Conservation (phyloP, 768 basidiomycete species). For the Mycena vulgaris region DNA sequence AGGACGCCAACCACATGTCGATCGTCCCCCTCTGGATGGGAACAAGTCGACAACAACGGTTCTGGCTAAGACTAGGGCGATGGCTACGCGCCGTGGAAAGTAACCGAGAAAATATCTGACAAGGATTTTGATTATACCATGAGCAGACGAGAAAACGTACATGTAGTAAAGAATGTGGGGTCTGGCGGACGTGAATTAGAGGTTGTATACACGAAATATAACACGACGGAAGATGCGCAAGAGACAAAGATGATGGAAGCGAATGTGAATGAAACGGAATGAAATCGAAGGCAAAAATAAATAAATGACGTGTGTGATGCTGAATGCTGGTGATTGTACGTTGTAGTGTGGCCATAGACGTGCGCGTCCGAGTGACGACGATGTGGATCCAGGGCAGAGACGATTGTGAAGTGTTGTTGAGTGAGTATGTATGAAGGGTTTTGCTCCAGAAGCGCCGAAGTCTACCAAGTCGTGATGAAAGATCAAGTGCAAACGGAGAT, state of each 20-base stretch:
- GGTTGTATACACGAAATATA: slow-evolving; percentile 12
- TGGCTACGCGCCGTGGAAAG: slow-evolving; percentile 57
- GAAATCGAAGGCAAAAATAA: slow-evolving; percentile 19
- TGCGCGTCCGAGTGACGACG: slow-evolving; percentile 15
- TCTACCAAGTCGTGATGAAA: slow-evolving; percentile 28
- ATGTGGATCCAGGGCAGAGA: slow-evolving; percentile 27
- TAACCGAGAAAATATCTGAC: slow-evolving; percentile 18
- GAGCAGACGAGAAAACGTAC: slow-evolving; percentile 16
- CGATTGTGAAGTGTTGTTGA: slow-evolving; percentile 12
- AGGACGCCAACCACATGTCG: slow-evolving; percentile 56
- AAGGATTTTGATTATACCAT: slow-evolving; percentile 9
- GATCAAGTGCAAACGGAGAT: slow-evolving; percentile 30
- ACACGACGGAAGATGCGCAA: slow-evolving; percentile 6
- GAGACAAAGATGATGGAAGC: not conserved
- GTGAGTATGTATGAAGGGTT: slow-evolving; percentile 10
- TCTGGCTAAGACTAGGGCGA: slow-evolving; percentile 56
- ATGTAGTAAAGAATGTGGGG: slow-evolving; percentile 31
- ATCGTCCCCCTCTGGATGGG: slow-evolving; percentile 57
- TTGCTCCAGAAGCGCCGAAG: slow-evolving; percentile 32
- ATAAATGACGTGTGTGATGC: slow-evolving; percentile 19
- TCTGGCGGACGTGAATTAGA: slow-evolving; percentile 41
- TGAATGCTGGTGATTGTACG: slow-evolving; percentile 23
- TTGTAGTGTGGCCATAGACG: slow-evolving; percentile 4
- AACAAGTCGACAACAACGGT: slow-evolving; percentile 52
- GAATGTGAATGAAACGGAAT: not conserved